Base-by-base conservation (phyloP, 2,329 filamentous ascomycete genomes). In the Colletotrichum sidae region DNA sequence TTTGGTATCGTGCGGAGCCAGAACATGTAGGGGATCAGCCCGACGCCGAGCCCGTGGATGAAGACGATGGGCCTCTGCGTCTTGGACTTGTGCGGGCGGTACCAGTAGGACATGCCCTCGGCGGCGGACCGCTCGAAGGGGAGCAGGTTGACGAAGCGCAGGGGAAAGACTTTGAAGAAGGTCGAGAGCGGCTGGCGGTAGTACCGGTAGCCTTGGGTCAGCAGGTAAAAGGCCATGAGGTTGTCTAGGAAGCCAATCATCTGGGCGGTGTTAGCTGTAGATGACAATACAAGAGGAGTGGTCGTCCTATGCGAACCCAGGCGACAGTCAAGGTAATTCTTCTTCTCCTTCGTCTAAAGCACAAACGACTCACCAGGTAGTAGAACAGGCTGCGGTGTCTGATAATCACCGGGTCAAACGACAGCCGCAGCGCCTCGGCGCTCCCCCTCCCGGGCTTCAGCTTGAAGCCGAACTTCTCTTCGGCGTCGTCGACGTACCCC, bases 1-100 rank as follows among this genome's bases (percentile, higher is more conserved):
- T 83, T 86, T 77, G 15, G 73, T 61, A 35, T 70, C 41, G 62
- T 75, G 69, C 39, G 54, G 81, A 55, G 76, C 74, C 10, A 90
- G 72, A 69, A 88, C 87, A 34, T 80, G 68, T 90, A 88, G 0
- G 86, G 83, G 68, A 86, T 83, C 3, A 90, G 69, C 2, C 73
- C 73, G 37, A 75, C 50, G 74, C 87, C 86, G 59, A 90, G 89
- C 37, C 88, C 88, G 68, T 90, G 88, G 35, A 90, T 82, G 72
- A 88, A 90, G 6, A 90, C 74, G 12, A 90, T 73, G 0, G 88
- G 88, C 3, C 86, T 78, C 46, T 80, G 80, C 1, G 80, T 84
- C 61, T 81, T 83, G 2, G 88, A 88, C 1, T 82, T 88, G 68
- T 90, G 88, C 9, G 83, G 83, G 34, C 84, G 82, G 69, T 87